Evolutionary conservation across 2,329 filamentous ascomycete genomes (phyloP), one percentile per base, ranked within the genome.

Genomic region (Fusarium buharicum): DNA sequence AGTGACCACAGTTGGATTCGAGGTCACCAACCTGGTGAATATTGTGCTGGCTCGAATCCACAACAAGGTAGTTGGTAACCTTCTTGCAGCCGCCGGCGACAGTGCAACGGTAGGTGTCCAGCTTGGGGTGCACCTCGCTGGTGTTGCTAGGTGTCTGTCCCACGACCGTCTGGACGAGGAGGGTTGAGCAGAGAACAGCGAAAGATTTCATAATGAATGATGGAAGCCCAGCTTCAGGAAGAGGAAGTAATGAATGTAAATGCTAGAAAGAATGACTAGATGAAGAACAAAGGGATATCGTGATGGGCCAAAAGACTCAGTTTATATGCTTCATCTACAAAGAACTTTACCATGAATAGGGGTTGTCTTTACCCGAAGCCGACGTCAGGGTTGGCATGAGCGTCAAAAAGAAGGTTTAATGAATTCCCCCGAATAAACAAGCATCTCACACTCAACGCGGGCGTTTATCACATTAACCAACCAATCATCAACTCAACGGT

Each of bases 61-160:
- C 73, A 16, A 85, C 83, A 49, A 86, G 63, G 20, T 78, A 79
- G 37, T 79, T 83, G 38, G 77, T 75, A 24, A 80, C 76, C 41
- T 76, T 64, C 47, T 75, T 77, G 72, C 83, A 86, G 46, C 84
- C 83, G 8, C 74, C 74, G 4, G 70, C 72, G 28, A 77, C 79
- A 18, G 82, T 84, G 74, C 83, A 86, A 58, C 80, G 77, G 70
- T 76, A 84, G 3, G 83, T 85, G 4, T 75, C 78, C 47, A 86
- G 70, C 64, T 77, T 77, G 28, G 83, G 83, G 50, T 85, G 83
- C 20, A 77, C 75, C 65, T 85, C 82, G 6, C 76, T 73, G 10
- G 67, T 71, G 20, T 71, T 71, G 55, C 76, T 75, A n/a, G 76
- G 74, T n/a, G 72, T 73, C 62, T 80, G 79, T 6, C 74, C 77